These are phyloP conservation scores for Cyphellophora europaea DNA, from an alignment of 2,329 filamentous ascomycete genomes.

Conservation along the genomic window DNA sequence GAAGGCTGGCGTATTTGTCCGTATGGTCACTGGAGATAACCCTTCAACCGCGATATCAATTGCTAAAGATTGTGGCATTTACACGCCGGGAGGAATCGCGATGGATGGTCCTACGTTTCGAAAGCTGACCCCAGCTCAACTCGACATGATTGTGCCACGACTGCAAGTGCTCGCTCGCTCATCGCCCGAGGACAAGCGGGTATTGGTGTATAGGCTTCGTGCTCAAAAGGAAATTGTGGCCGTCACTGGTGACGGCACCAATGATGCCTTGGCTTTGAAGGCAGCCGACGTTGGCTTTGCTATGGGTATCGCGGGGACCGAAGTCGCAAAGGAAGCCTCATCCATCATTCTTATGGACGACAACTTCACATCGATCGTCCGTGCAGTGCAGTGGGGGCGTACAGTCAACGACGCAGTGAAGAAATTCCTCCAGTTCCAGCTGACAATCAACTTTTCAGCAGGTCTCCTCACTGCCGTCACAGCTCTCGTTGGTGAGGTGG, in stretches of 20 bases:
- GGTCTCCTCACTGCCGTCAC: slow-evolving; percentile 52
- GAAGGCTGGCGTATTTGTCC: slow-evolving; percentile 52
- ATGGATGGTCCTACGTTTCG: slow-evolving; percentile 56
- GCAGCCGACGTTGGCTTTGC: slow-evolving; percentile 52
- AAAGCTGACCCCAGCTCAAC: slow-evolving; percentile 41
- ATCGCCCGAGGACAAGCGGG: slow-evolving; percentile 50
- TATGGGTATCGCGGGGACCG: slow-evolving; percentile 45
- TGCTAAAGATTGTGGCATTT: slow-evolving; percentile 57
- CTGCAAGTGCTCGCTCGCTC: slow-evolving; percentile 51
- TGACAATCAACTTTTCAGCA: slow-evolving; percentile 56
- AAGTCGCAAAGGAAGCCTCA: slow-evolving; percentile 39
- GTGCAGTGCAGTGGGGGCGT: slow-evolving; percentile 51
- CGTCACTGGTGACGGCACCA: slow-evolving; percentile 52
- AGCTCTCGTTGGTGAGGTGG: slow-evolving; percentile 42
- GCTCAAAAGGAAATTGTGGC: slow-evolving; percentile 43
- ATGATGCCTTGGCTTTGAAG: slow-evolving; percentile 50
- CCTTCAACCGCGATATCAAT: slow-evolving; percentile 58
- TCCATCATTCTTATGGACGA: slow-evolving; percentile 43
- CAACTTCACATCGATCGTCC: slow-evolving; percentile 52
- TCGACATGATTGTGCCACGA: slow-evolving; percentile 41
- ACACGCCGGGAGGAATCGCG: slow-evolving; percentile 38
- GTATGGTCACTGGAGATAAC: slow-evolving; percentile 61
- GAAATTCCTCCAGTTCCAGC: slow-evolving; percentile 46
- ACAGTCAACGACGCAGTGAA: slow-evolving; percentile 51
- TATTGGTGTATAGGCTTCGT: slow-evolving; percentile 46